These are phyloP conservation scores for Leucosporidium yakuticum DNA, from an alignment of 768 basidiomycete genomes.

Conservation along the genomic window DNA sequence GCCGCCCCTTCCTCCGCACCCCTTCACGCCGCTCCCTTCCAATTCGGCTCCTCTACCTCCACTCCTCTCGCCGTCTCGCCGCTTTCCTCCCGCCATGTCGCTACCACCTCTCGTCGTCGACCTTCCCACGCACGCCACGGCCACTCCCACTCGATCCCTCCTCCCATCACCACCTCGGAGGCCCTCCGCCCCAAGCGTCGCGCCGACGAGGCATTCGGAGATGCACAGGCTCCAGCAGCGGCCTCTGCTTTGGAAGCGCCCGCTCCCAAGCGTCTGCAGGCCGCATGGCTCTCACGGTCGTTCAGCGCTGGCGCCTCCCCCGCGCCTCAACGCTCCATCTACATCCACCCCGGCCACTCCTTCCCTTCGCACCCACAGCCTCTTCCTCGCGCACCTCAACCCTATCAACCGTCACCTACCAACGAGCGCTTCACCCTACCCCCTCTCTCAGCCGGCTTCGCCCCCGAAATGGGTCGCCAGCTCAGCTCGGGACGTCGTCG, in stretches of 20 bases:
- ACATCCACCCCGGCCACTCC: neutral
- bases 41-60: neutral
- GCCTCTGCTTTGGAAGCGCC: neutral
- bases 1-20: neutral
- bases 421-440: neutral
- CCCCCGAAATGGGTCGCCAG: neutral
- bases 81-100: neutral
- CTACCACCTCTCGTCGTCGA: neutral
- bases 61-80: neutral
- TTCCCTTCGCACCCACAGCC: neutral
- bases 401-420: neutral
- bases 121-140: too few relatives aligned
- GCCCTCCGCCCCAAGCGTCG: neutral
- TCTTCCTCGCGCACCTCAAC: too few relatives aligned
- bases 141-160: neutral
- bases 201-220: slow-evolving; percentile 2
- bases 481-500: neutral
- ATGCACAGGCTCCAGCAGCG: neutral
- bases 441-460: too few relatives aligned
- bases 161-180: neutral
- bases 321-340: neutral
- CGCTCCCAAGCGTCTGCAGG: neutral
- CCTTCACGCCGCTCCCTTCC: neutral
- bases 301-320: neutral
- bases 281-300: neutral